Base-by-base conservation (phyloP, 257 asterid species). In the Ophiorrhiza pumila region DNA sequence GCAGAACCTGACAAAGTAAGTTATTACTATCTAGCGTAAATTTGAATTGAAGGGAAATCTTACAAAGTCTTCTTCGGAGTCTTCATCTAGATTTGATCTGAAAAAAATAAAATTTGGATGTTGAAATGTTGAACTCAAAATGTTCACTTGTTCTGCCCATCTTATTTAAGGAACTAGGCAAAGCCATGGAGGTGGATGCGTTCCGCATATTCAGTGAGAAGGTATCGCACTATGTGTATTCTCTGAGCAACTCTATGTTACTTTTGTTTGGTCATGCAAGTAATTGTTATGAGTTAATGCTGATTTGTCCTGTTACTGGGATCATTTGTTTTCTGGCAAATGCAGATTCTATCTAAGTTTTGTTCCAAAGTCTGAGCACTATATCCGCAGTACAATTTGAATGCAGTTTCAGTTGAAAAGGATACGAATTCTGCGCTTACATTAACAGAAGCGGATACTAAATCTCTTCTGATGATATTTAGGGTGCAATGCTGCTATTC, bases 1-100 rank as follows among this genome's bases (percentile, higher is more conserved):
- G 72, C 80, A 45, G 80, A 89, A 68, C 87, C 91, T 9, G 87
- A 88, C 65, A 75, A 70, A 45, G 96, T 83, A 81, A 80, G 93
- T 79, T 29, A 22, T 37, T 18, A 6, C 37, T 12, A 42, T 34
- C 50, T 41, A 5, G 45, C 60, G 37, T 32, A 12, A 34, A 32
- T 31, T 49, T 34, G 1, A 0, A 2, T 61, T 22, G 71, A 43
- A 42, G 29, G 25, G 27, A 66, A 23, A 18, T 27, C 39, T 52
- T 69, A 4, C 41, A 7, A 2, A 31, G 45, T 61, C 35, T 20
- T 35, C 58, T 52, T 13, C 37, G 15, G 13, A 60, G 65, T 60
- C 32, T 56, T 11, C 49, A 31, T n/a, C 35, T 37, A 20, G 52
- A 23, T 22, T 31, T 68, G 49, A 31, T 43, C 47, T 67, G n/a